Evolutionary conservation across 1,139 yeast genomes (phyloP).

Genomic region (Casaregolazyma suthepensis): DNA sequence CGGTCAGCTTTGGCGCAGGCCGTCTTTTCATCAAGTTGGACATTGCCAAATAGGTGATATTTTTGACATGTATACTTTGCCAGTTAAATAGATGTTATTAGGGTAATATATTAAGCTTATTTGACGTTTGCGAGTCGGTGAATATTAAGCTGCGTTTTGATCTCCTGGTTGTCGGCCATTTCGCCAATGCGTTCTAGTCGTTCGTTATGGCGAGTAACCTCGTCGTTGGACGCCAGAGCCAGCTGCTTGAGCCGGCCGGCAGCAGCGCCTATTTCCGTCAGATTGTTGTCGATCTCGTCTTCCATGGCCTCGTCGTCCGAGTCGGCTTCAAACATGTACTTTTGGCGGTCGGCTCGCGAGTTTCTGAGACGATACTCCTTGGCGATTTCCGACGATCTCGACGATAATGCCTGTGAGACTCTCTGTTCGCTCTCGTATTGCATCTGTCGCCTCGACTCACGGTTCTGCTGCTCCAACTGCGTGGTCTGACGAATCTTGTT

Average conservation of each 20-base stretch:
- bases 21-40: slow-evolving; percentile 5
- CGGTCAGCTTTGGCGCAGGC: slow-evolving; percentile 3
- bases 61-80: slow-evolving; percentile 1
- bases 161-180: slow-evolving; percentile 48
- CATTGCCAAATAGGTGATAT: slow-evolving; percentile 4
- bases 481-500: slow-evolving; percentile 61
- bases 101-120: slow-evolving; percentile 17
- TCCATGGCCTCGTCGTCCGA: slow-evolving; percentile 59
- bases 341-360: slow-evolving; percentile 34
- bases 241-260: slow-evolving; percentile 45
- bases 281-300: slow-evolving; percentile 48
- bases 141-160: slow-evolving; percentile 46
- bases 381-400: slow-evolving; percentile 33
- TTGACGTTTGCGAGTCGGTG: slow-evolving; percentile 36
- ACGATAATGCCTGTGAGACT: slow-evolving; percentile 38
- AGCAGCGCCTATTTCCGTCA: slow-evolving; percentile 45
- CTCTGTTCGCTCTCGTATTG: slow-evolving; percentile 46
- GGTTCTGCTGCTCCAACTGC: slow-evolving; percentile 44
- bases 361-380: slow-evolving; percentile 31
- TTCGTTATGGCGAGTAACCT: slow-evolving; percentile 45
- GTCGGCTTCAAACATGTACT: slow-evolving; percentile 54
- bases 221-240: slow-evolving; percentile 48
- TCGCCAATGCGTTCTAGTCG: slow-evolving; percentile 50
- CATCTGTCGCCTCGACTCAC: slow-evolving; percentile 40
- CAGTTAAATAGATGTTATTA: slow-evolving; percentile 3